A percentile compares a stretch with the other conserved stretches of the same genome.
Conservation (phyloP, 1,284 basidiomycete species). For the Athelia psychrophila region DNA sequence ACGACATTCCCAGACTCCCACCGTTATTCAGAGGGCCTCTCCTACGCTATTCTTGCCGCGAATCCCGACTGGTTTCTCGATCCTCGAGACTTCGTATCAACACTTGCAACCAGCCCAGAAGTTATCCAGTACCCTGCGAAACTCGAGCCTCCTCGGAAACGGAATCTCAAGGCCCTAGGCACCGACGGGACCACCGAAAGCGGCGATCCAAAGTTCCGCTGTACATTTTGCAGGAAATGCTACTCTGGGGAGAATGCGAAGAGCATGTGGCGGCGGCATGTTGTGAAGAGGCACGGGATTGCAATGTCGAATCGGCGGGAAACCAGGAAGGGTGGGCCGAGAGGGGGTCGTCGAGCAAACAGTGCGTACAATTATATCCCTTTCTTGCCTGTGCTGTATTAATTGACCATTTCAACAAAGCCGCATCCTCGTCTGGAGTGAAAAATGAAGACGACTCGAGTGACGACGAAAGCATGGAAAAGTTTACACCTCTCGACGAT, state of each 20-base stretch:
- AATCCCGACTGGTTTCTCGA: slow-evolving; percentile 78
- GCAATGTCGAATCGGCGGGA: slow-evolving; percentile 81
- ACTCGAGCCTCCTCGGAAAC: slow-evolving; percentile 76
- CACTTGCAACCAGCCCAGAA: slow-evolving; percentile 41
- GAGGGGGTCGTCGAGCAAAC: slow-evolving; percentile 1
- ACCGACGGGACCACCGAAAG: slow-evolving; percentile 69
- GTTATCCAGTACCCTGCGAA: slow-evolving; percentile 66
- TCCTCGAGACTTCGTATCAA: slow-evolving; percentile 56
- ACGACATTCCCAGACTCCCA: slow-evolving; percentile 57
- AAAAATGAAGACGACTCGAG: not conserved
- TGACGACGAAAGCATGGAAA: not conserved
- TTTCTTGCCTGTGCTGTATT: not conserved
- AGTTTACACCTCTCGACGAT: not conserved
- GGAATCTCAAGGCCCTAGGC: slow-evolving; percentile 62
- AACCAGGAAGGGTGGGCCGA: not conserved
- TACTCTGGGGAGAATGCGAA: slow-evolving; percentile 83
- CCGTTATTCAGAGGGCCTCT: slow-evolving; percentile 59
- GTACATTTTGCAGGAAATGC: slow-evolving; percentile 76
- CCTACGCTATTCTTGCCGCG: slow-evolving; percentile 63
- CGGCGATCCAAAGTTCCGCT: slow-evolving; percentile 73
- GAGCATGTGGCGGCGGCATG: slow-evolving; percentile 84
- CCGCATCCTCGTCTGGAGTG: not conserved
- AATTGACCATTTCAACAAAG: not conserved
- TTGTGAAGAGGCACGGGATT: slow-evolving; percentile 83
- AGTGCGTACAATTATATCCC: not conserved